These are phyloP conservation scores for Nakazawaea wickerhamii DNA, from an alignment of 805 yeast species.

Conservation along the genomic window DNA sequence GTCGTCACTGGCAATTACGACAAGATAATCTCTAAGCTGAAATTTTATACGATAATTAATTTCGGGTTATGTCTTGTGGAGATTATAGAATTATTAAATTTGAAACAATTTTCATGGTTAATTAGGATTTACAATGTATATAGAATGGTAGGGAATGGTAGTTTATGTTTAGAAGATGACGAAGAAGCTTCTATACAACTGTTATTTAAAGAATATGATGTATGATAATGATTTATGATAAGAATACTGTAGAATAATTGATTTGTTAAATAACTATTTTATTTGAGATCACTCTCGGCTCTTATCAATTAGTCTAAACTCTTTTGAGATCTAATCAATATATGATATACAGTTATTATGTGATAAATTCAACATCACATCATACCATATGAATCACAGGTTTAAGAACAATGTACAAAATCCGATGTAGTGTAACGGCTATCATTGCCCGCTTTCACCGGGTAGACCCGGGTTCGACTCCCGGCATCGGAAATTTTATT, in stretches of 20 bases:
- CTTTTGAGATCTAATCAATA: too few relatives aligned
- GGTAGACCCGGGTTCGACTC: constrained; percentile 84
- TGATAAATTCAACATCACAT: background rate
- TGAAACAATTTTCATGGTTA: constrained; percentile 7
- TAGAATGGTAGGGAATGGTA: constrained; percentile 13
- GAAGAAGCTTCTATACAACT: constrained; percentile 2
- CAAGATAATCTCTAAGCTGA: constrained; percentile 7
- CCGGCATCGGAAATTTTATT: constrained; percentile 61
- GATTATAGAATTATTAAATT: constrained; percentile 7
- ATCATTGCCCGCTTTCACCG: constrained; percentile 84
- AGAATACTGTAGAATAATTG: too few relatives aligned
- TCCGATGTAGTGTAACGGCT: constrained; percentile 82
- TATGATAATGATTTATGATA: constrained; percentile 1
- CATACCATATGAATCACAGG: background rate
- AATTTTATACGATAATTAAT: constrained; percentile 7
- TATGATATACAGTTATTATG: too few relatives aligned
- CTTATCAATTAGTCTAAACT: too few relatives aligned
- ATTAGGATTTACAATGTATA: constrained; percentile 9
- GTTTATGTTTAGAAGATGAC: constrained; percentile 5
- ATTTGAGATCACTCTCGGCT: too few relatives aligned
- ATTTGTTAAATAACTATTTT: too few relatives aligned
- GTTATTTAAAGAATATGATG: constrained; percentile 1
- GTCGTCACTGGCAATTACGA: background rate
- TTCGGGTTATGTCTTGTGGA: constrained; percentile 12
- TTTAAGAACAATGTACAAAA: background rate